These are phyloP conservation scores for Gonium pectorale DNA, from an alignment of 139 green algal genomes.

Conservation along the genomic window DNA sequence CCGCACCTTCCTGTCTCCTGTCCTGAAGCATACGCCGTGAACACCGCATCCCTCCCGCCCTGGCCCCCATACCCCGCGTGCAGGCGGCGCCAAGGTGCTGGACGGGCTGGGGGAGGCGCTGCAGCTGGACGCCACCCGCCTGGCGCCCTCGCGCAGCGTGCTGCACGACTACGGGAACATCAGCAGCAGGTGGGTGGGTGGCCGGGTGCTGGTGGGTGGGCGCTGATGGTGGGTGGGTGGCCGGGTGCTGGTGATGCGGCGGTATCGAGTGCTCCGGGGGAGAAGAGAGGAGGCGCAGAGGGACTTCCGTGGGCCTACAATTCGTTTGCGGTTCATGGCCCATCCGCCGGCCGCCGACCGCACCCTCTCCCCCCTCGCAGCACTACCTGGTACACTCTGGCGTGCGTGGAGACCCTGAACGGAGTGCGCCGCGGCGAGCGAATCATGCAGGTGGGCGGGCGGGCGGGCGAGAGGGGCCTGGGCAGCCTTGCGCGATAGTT, in stretches of 20 bases:
- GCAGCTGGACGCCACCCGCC: conserved; percentile 47
- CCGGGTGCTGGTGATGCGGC: too few relatives aligned
- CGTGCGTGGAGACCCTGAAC: conserved; percentile 55
- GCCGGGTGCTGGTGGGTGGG: too few relatives aligned
- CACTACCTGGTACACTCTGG: conserved; percentile 76
- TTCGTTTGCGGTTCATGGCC: too few relatives aligned
- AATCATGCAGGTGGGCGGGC: conserved; percentile 58
- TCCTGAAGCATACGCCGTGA: too few relatives aligned
- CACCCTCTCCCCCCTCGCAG: not conserved
- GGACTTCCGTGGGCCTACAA: too few relatives aligned
- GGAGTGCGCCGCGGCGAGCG: conserved; percentile 59
- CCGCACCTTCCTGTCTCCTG: too few relatives aligned
- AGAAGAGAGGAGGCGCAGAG: too few relatives aligned
- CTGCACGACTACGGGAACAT: conserved; percentile 46
- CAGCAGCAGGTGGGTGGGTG: conserved; percentile 35
- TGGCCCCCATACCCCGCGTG: not conserved
- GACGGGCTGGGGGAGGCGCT: conserved; percentile 73
- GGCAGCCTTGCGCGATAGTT: too few relatives aligned
- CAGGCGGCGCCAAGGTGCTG: conserved; percentile 51
- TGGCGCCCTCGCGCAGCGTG: conserved; percentile 62
- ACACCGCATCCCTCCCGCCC: too few relatives aligned
- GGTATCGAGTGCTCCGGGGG: too few relatives aligned
- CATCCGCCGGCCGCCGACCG: not conserved
- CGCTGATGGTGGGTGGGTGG: too few relatives aligned
- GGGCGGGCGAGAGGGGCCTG: conserved; percentile 64